Conservation (phyloP, 1,284 basidiomycete species). For the Coriolopsis trogii region DNA sequence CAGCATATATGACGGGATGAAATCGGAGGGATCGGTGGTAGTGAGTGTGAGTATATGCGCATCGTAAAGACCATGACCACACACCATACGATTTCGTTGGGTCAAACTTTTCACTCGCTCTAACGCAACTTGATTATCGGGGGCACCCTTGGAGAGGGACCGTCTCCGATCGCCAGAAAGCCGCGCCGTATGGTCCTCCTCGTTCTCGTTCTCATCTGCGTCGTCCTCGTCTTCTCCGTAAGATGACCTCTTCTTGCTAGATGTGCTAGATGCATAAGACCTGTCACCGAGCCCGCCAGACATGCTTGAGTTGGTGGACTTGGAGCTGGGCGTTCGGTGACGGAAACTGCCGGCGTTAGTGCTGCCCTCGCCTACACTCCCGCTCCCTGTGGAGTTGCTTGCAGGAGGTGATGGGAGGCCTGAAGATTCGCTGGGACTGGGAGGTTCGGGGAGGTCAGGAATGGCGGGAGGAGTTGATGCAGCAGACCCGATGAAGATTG, state of each 20-base stretch:
- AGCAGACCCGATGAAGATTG: conserved; percentile 47
- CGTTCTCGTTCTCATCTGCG: conserved; percentile 38
- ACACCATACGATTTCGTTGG: conserved; percentile 70
- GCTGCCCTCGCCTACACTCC: conserved; percentile 67
- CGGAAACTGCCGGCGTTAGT: conserved; percentile 51
- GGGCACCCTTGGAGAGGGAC: conserved; percentile 37
- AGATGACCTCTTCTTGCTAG: conserved; percentile 28
- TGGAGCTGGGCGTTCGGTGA: conserved; percentile 37
- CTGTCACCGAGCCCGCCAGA: conserved; percentile 37
- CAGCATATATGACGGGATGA: conserved; percentile 7
- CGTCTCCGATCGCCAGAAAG: conserved; percentile 46
- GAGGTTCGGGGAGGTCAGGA: conserved; percentile 71
- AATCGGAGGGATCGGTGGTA: conserved; percentile 13
- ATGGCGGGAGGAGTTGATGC: conserved; percentile 40
- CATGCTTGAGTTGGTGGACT: conserved; percentile 36
- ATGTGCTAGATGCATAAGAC: conserved; percentile 24
- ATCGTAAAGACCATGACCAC: not conserved
- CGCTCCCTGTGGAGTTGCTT: conserved; percentile 79
- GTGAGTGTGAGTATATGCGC: conserved; percentile 18
- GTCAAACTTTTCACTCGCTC: conserved; percentile 70
- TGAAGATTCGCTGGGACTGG: conserved; percentile 56
- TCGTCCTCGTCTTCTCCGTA: conserved; percentile 49
- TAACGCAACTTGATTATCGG: conserved; percentile 59
- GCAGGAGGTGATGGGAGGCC: conserved; percentile 79
- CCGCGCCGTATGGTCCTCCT: conserved; percentile 69